phyloP scores from a whole-genome alignment of 148 eudicot species.

The Vaccinium darrowii region DNA sequence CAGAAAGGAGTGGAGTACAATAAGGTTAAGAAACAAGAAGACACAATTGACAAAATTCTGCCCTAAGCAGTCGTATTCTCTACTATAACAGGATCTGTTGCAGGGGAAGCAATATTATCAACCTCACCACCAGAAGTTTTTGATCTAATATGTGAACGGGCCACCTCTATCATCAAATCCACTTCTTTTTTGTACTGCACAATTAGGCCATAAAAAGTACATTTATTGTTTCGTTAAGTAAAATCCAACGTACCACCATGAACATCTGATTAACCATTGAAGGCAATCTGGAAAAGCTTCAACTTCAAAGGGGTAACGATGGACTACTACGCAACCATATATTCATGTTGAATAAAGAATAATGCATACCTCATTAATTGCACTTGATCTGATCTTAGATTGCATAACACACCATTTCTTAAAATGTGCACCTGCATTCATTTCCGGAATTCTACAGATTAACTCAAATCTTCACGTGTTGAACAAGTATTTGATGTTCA shows the following conservation, averaged over 20 bases:
- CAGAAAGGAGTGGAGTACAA: neutral
- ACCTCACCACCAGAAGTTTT: conserved; percentile 32
- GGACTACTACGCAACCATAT: neutral
- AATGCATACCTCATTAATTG: conserved; percentile 69
- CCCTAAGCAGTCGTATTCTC: conserved; percentile 12
- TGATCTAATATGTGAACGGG: conserved; percentile 47
- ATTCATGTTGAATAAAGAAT: neutral
- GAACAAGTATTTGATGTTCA: neutral
- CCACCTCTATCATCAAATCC: conserved; percentile 58
- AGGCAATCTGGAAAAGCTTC: neutral
- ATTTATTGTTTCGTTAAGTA: neutral
- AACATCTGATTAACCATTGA: neutral
- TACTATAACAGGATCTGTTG: conserved; percentile 8
- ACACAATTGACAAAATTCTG: neutral
- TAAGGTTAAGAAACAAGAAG: neutral
- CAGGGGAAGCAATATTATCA: conserved; percentile 13
- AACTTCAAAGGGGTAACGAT: neutral
- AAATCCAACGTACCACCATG: neutral
- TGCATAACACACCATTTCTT: conserved; percentile 99
- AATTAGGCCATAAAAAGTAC: neutral
- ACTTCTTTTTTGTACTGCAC: conserved; percentile 88
- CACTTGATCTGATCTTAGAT: conserved; percentile 81
- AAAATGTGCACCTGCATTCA: conserved; percentile 75
- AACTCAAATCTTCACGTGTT: neutral
- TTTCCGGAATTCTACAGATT: neutral